Evolutionary conservation across 768 basidiomycete species (phyloP).

Genomic region (Clitopilus passeckerianus): DNA sequence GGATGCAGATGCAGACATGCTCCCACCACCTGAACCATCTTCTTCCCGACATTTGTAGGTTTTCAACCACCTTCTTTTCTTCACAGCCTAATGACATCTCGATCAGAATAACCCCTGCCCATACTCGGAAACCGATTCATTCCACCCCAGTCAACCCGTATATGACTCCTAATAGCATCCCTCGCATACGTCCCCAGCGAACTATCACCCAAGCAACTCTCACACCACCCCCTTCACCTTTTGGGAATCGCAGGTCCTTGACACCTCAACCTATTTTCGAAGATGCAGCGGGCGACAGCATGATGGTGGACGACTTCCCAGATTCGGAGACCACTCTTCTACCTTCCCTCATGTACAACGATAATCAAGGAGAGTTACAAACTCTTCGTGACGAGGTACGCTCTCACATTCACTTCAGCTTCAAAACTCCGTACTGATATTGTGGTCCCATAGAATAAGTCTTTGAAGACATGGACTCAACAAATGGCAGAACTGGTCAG

Average conservation of each 20-base stretch:
- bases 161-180: neutral
- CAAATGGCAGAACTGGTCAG: neutral
- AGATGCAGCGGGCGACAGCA: neutral
- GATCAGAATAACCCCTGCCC: neutral
- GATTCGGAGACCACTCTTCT: neutral
- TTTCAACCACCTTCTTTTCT: neutral
- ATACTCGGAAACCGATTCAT: neutral
- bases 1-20: neutral
- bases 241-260: neutral
- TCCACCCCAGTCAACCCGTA: neutral
- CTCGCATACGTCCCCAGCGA: neutral
- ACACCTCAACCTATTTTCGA: neutral
- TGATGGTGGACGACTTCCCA: neutral
- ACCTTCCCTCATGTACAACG: neutral
- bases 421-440: neutral
- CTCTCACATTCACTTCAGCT: neutral
- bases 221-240: neutral
- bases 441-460: neutral
- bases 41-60: neutral
- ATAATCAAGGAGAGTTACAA: neutral
- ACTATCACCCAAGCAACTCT: neutral
- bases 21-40: neutral
- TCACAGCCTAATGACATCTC: neutral
- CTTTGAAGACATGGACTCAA: neutral
- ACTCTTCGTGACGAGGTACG: neutral